Evolutionary conservation across 2,329 filamentous ascomycete genomes (phyloP).

Genomic region (Xylaria arbuscula): DNA sequence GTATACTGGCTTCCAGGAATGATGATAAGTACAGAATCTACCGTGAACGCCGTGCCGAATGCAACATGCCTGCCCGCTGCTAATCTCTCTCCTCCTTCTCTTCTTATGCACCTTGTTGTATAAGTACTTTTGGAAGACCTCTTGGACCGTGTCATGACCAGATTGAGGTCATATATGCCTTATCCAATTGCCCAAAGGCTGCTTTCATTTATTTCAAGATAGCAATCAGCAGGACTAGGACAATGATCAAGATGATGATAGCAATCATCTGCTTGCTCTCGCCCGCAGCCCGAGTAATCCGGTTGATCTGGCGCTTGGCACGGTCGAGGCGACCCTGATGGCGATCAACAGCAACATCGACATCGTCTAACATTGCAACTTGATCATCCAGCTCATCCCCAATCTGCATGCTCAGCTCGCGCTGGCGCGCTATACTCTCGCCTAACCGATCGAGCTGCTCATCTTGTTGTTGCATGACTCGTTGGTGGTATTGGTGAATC

Average conservation of each 20-base stretch:
- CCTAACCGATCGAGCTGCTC: constrained; percentile 90
- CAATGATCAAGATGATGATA: constrained; percentile 83
- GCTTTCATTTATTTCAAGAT: constrained; percentile 71
- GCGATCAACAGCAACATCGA: constrained; percentile 83
- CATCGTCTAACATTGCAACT: constrained; percentile 87
- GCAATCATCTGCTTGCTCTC: constrained; percentile 90
- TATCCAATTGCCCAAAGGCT: background rate
- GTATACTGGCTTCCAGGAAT: constrained; percentile 30
- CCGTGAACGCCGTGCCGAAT: constrained; percentile 45
- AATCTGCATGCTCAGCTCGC: constrained; percentile 94
- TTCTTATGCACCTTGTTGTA: constrained; percentile 17
- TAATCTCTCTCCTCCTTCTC: background rate
- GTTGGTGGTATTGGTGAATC: constrained; percentile 84
- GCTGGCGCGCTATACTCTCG: constrained; percentile 86
- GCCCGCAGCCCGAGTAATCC: constrained; percentile 77
- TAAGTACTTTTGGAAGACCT: background rate
- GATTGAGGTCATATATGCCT: background rate
- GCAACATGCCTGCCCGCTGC: constrained; percentile 37
- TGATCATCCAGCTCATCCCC: constrained; percentile 95
- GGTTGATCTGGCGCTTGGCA: constrained; percentile 77
- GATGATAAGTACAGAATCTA: constrained; percentile 37
- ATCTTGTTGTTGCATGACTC: constrained; percentile 88
- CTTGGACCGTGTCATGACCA: background rate
- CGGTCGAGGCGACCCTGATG: constrained; percentile 81
- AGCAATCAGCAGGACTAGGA: constrained; percentile 84